Evolutionary conservation across 306 rosid genomes (phyloP).

Genomic region (Lathyrus tuberosus): DNA sequence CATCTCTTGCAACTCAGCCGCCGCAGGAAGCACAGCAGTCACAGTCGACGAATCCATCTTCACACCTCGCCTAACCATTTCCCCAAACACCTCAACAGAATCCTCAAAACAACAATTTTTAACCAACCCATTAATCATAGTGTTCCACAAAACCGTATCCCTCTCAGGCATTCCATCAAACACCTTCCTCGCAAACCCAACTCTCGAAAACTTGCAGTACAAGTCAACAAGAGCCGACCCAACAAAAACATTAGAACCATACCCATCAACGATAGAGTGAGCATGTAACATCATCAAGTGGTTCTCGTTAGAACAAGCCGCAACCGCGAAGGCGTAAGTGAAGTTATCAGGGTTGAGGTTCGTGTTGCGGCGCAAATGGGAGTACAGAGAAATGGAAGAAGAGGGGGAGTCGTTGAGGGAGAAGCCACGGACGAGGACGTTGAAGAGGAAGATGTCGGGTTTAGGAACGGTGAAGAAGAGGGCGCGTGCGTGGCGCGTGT

Average conservation of each 20-base stretch:
- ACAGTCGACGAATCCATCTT: slow-evolving; percentile 65
- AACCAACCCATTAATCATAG: slow-evolving; percentile 75
- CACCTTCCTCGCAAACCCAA: slow-evolving; percentile 70
- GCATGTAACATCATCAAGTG: slow-evolving; percentile 65
- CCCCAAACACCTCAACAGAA: slow-evolving; percentile 48
- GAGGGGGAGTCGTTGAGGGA: slow-evolving; percentile 53
- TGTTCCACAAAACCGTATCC: slow-evolving; percentile 82
- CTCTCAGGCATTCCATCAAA: slow-evolving; percentile 68
- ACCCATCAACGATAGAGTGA: slow-evolving; percentile 69
- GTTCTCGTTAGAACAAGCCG: slow-evolving; percentile 56
- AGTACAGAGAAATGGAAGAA: slow-evolving; percentile 63
- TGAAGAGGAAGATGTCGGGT: slow-evolving; percentile 85
- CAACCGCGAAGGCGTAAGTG: slow-evolving; percentile 66
- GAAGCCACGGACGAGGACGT: slow-evolving; percentile 76
- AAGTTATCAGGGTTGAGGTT: slow-evolving; percentile 65
- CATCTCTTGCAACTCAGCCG: slow-evolving; percentile 73
- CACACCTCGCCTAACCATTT: slow-evolving; percentile 58
- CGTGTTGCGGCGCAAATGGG: slow-evolving; percentile 58
- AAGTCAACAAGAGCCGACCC: slow-evolving; percentile 73
- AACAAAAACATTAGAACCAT: slow-evolving; percentile 56
- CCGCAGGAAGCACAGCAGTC: slow-evolving; percentile 75
- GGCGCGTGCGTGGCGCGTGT: slow-evolving; percentile 63
- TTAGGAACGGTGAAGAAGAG: slow-evolving; percentile 67
- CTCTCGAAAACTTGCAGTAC: slow-evolving; percentile 60
- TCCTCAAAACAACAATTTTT: slow-evolving; percentile 62